Conservation (phyloP, 176 grass and related monocot genomes). For the Oryza meridionalis region DNA sequence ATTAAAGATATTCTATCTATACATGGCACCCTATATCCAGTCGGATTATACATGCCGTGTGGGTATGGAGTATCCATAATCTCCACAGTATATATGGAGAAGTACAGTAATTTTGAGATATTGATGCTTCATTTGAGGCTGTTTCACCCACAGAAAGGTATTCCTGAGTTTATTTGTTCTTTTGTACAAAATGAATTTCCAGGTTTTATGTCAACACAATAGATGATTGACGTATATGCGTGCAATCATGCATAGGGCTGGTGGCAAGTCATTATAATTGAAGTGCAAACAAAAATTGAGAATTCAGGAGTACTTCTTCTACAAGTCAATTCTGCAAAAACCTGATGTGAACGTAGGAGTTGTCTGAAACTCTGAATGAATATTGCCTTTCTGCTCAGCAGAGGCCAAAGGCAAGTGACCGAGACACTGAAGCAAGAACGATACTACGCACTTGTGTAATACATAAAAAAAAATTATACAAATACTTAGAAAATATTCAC, state of each 20-base stretch:
- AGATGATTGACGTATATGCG: background rate
- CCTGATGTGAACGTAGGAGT: background rate
- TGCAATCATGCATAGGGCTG: background rate
- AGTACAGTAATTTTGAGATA: background rate
- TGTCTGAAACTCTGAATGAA: background rate
- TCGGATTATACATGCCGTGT: no score
- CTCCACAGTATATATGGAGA: background rate
- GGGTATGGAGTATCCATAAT: no score
- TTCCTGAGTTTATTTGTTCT: background rate
- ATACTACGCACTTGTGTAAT: background rate
- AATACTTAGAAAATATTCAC: no score
- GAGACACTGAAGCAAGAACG: background rate
- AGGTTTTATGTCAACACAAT: conserved; percentile 13
- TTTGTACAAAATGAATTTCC: background rate
- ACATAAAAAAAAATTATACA: no score
- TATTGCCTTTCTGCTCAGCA: background rate
- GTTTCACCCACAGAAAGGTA: background rate
- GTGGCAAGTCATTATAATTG: background rate
- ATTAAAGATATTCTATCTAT: no score
- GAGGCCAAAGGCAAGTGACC: background rate
- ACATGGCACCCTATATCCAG: no score
- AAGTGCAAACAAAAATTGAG: conserved; percentile 28
- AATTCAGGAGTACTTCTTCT: background rate
- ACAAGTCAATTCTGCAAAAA: background rate
- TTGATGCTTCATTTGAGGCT: background rate